A percentile compares a stretch with the other conserved stretches of the same genome.
These are phyloP conservation scores for Citrus medica DNA, from an alignment of 345 rosid species.

Conservation along the genomic window DNA sequence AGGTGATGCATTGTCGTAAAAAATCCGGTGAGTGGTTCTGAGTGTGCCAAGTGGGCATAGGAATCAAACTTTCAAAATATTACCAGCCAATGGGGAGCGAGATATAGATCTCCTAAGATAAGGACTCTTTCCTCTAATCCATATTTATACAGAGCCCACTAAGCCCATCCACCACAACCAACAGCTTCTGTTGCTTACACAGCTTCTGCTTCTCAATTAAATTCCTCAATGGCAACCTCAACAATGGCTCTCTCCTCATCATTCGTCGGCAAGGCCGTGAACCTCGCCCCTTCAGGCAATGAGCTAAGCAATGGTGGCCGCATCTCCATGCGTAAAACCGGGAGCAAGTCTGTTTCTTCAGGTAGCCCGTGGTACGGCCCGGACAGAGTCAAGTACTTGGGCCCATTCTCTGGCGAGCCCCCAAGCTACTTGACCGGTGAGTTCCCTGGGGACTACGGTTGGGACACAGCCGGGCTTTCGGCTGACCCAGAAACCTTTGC, in stretches of 20 bases:
- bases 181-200: no score
- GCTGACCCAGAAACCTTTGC: constrained; percentile 93
- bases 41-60: not conserved
- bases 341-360: constrained; percentile 31
- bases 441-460: constrained; percentile 73
- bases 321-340: constrained; percentile 47
- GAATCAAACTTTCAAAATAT: constrained; percentile 4
- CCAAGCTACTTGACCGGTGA: constrained; percentile 79
- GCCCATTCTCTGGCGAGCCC: constrained; percentile 61
- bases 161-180: not conserved
- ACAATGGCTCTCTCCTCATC: constrained; percentile 57
- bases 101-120: no score
- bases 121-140: no score
- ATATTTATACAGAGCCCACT: constrained; percentile 18
- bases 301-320: constrained; percentile 37
- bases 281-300: constrained; percentile 34
- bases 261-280: constrained; percentile 48
- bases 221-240: constrained; percentile 40
- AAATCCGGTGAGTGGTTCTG: no score
- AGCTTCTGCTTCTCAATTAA: not conserved
- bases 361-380: constrained; percentile 76
- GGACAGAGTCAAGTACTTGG: constrained; percentile 76
- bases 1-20: not conserved
- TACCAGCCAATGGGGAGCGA: no score
- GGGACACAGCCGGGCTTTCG: constrained; percentile 83